These are phyloP conservation scores for Lipomyces sp. DNA, from an alignment of 805 yeast genomes.

Conservation along the genomic window DNA sequence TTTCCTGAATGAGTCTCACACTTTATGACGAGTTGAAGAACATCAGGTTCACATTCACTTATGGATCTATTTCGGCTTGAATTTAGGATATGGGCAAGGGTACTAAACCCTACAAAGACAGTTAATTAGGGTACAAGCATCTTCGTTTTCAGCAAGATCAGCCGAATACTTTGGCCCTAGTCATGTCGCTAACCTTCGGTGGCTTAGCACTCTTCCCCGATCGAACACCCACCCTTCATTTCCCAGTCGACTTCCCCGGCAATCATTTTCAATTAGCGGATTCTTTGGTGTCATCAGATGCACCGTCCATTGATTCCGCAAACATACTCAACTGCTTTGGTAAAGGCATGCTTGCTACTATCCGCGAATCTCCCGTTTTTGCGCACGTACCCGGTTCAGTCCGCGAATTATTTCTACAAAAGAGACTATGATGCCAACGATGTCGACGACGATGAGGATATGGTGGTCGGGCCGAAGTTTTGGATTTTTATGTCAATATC, in stretches of 20 bases:
- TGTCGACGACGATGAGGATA: slow-evolving; percentile 37
- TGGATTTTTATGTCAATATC: slow-evolving; percentile 52
- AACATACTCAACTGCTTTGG: slow-evolving; percentile 20
- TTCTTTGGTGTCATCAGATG: slow-evolving; percentile 17
- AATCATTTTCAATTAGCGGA: not conserved
- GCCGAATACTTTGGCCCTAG: too few relatives aligned
- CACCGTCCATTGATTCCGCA: slow-evolving; percentile 27
- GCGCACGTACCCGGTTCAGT: not conserved
- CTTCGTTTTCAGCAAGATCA: too few relatives aligned
- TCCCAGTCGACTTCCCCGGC: not conserved
- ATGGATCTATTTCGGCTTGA: not conserved
- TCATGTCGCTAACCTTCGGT: not conserved
- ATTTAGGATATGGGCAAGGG: too few relatives aligned
- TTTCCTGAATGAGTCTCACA: too few relatives aligned
- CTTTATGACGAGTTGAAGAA: too few relatives aligned
- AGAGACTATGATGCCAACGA: slow-evolving; percentile 23
- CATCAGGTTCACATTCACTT: not conserved
- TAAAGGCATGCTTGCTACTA: slow-evolving; percentile 31
- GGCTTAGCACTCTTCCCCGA: not conserved
- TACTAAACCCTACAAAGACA: too few relatives aligned
- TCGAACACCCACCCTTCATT: not conserved
- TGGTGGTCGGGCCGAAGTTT: slow-evolving; percentile 35
- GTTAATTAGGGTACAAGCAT: too few relatives aligned
- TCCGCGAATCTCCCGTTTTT: slow-evolving; percentile 22
- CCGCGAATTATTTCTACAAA: not conserved